A percentile compares a stretch with the other conserved stretches of the same genome.
phyloP scores from a whole-genome alignment of 345 rosid species.

The Gossypium ekmanianum region DNA sequence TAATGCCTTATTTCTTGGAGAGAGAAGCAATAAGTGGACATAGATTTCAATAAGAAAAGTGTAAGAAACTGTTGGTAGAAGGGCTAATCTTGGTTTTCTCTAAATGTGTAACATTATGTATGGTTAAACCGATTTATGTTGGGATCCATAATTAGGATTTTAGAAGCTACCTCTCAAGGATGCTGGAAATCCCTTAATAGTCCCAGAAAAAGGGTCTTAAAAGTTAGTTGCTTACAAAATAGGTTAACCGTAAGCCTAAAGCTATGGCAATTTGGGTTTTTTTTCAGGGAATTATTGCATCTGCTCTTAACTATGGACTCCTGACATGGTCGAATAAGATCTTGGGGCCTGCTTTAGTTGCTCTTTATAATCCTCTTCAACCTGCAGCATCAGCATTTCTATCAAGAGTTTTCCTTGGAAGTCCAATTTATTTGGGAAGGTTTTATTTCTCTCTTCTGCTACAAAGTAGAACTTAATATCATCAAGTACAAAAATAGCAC shows the following conservation, averaged over 20 bases:
- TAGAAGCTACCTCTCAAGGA: not conserved
- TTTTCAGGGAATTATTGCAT: constrained; percentile 72
- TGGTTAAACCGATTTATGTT: not conserved
- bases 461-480: not conserved
- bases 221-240: not conserved
- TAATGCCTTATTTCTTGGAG: not conserved
- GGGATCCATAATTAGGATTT: constrained; percentile 1
- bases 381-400: constrained; percentile 86
- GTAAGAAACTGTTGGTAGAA: constrained; percentile 1
- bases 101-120: not conserved
- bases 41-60: not conserved
- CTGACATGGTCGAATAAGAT: constrained; percentile 98
- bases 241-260: not conserved
- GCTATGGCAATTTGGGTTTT: constrained; percentile 8
- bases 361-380: constrained; percentile 95
- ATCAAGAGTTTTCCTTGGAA: constrained; percentile 89
- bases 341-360: constrained; percentile 91
- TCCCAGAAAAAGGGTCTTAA: not conserved
- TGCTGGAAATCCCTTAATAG: not conserved
- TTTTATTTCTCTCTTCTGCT: constrained; percentile 21
- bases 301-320: constrained; percentile 91
- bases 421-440: constrained; percentile 96
- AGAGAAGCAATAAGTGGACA: not conserved
- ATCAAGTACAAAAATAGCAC: not conserved
- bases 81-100: not conserved